Evolutionary conservation across 768 basidiomycete species (phyloP).

Genomic region (Phanerochaete sordida): DNA sequence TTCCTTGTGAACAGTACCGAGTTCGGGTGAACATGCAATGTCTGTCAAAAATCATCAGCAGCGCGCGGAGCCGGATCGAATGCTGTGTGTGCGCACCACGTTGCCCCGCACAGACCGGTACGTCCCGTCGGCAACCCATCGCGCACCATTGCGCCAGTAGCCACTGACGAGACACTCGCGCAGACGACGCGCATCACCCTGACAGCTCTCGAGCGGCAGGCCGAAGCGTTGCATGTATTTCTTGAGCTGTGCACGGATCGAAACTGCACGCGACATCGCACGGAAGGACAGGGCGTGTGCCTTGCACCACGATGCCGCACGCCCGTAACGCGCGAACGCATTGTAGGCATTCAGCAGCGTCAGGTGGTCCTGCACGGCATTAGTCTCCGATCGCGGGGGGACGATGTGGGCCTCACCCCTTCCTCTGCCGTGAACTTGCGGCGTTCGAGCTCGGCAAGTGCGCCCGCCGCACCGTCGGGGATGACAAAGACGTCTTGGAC

Average conservation of each 20-base stretch:
- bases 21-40: slow-evolving; percentile 87
- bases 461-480: slow-evolving; percentile 80
- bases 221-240: slow-evolving; percentile 93
- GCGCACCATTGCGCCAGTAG: slow-evolving; percentile 92
- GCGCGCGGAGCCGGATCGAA: too few species aligned
- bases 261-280: slow-evolving; percentile 89
- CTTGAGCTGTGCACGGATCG: slow-evolving; percentile 90
- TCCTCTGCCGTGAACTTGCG: slow-evolving; percentile 98
- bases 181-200: slow-evolving; percentile 81
- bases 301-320: slow-evolving; percentile 91
- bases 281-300: slow-evolving; percentile 90
- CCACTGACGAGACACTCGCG: slow-evolving; percentile 89
- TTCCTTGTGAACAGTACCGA: slow-evolving; percentile 93
- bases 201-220: slow-evolving; percentile 78
- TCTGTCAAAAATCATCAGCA: too few species aligned
- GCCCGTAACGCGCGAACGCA: slow-evolving; percentile 80
- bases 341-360: slow-evolving; percentile 68
- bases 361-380: slow-evolving; percentile 73
- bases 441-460: slow-evolving; percentile 86
- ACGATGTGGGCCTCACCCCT: slow-evolving; percentile 54
- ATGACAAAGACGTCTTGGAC: slow-evolving; percentile 94
- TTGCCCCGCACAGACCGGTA: slow-evolving; percentile 87
- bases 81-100: slow-evolving; percentile 45
- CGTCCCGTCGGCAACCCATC: slow-evolving; percentile 90
- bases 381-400: background rate